Percentiles rank a stretch among this genome's conserved stretches.
Conservation (phyloP, 441 rosid genomes). For the Eruca vesicaria region DNA sequence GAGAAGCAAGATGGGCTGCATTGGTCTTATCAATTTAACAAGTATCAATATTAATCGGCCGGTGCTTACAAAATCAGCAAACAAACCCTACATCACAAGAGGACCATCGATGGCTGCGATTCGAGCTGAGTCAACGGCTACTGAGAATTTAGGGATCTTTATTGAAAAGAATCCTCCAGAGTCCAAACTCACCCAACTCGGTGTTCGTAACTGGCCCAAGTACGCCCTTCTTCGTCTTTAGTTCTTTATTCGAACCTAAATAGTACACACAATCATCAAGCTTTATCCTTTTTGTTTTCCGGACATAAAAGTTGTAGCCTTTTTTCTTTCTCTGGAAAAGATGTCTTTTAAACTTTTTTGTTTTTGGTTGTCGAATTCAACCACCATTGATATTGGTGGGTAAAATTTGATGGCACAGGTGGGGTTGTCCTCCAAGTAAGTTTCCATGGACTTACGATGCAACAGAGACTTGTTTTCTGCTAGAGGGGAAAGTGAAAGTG, state of each 20-base stretch:
- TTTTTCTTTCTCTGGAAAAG: neutral
- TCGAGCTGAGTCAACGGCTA: slow-evolving; percentile 50
- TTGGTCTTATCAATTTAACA: slow-evolving; percentile 7
- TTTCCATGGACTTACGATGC: slow-evolving; percentile 77
- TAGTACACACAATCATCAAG: no score
- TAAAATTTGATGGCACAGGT: slow-evolving; percentile 43
- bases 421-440: slow-evolving; percentile 94
- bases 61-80: neutral
- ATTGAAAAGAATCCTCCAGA: slow-evolving; percentile 72
- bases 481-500: slow-evolving; percentile 76
- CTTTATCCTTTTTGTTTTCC: neutral
- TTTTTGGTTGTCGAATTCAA: neutral
- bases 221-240: slow-evolving; percentile 24
- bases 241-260: neutral
- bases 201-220: slow-evolving; percentile 84
- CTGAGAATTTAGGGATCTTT: slow-evolving; percentile 68
- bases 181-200: slow-evolving; percentile 68
- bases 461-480: slow-evolving; percentile 73
- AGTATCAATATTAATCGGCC: neutral
- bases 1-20: slow-evolving; percentile 22
- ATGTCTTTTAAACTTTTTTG: neutral
- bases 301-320: neutral
- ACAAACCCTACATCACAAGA: slow-evolving; percentile 17
- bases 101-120: slow-evolving; percentile 20
- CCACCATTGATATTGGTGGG: neutral